Evolutionary conservation across 2,329 filamentous ascomycete species (phyloP).

Genomic region (Claviceps sp.): DNA sequence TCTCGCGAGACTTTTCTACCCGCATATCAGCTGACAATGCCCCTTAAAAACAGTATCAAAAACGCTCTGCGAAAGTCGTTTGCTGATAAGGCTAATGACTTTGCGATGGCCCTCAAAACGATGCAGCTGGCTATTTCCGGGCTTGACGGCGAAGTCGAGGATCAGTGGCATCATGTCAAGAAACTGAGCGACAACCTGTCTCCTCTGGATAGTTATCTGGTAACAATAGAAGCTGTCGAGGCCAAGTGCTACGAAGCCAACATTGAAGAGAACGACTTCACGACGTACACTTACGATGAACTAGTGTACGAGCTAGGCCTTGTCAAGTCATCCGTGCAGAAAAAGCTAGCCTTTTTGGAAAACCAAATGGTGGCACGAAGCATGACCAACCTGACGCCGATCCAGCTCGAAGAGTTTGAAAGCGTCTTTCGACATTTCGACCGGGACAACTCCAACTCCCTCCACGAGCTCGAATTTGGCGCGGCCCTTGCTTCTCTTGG

Average conservation of each 20-base stretch:
- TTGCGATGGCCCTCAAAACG: slow-evolving; percentile 87
- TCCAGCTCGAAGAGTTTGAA: slow-evolving; percentile 97
- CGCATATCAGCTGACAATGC: slow-evolving; percentile 15
- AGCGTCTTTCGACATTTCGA: slow-evolving; percentile 98
- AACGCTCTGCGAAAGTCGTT: slow-evolving; percentile 85
- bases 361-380: slow-evolving; percentile 97
- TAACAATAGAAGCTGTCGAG: slow-evolving; percentile 75
- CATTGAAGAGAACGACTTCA: slow-evolving; percentile 98
- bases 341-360: slow-evolving; percentile 92
- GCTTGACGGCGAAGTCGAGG: slow-evolving; percentile 93
- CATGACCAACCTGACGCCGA: slow-evolving; percentile 98
- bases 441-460: slow-evolving; percentile 75
- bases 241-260: slow-evolving; percentile 89
- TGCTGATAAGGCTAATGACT: slow-evolving; percentile 96
- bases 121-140: slow-evolving; percentile 90
- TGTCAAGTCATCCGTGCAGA: slow-evolving; percentile 82
- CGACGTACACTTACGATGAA: slow-evolving; percentile 98
- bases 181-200: slow-evolving; percentile 74
- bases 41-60: slow-evolving; percentile 62
- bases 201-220: slow-evolving; percentile 81
- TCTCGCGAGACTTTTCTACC: background rate
- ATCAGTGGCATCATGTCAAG: slow-evolving; percentile 79
- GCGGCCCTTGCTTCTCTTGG: slow-evolving; percentile 90
- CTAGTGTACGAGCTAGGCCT: slow-evolving; percentile 84
- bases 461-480: slow-evolving; percentile 90